Percentiles rank a stretch among this genome's conserved stretches.
These are phyloP conservation scores for Penicillium diatomitis DNA, from an alignment of 495 filamentous ascomycete species.

Conservation along the genomic window DNA sequence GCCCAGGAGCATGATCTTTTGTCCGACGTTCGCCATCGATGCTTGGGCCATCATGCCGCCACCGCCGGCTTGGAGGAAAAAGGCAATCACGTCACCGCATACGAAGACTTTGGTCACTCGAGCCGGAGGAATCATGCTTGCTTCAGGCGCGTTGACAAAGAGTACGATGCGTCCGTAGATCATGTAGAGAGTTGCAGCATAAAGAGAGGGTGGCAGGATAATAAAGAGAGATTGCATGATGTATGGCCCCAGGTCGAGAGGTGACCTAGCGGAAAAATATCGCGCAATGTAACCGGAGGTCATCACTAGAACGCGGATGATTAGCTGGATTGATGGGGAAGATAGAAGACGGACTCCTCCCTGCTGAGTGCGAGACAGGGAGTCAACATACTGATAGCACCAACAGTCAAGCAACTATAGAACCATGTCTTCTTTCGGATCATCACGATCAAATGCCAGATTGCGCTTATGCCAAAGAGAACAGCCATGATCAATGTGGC, in stretches of 20 bases:
- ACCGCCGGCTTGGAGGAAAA: conserved; percentile 13
- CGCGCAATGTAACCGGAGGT: conserved; percentile 7
- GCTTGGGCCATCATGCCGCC: conserved; percentile 8
- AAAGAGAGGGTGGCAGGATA: conserved; percentile 18
- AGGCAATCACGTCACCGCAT: conserved; percentile 15
- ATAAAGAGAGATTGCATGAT: conserved; percentile 21
- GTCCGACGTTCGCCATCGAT: conserved; percentile 4
- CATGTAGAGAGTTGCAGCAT: conserved; percentile 29
- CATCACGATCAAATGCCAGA: too few species aligned
- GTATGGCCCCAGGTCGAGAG: conserved; percentile 12
- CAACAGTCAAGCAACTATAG: too few species aligned
- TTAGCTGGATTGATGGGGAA: too few species aligned
- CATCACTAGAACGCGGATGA: conserved; percentile 6
- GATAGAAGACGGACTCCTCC: too few species aligned
- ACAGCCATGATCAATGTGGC: too few species aligned
- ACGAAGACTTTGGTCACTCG: conserved; percentile 26
- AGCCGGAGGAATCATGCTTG: conserved; percentile 15
- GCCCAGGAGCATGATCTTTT: conserved; percentile 19
- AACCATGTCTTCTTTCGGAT: too few species aligned
- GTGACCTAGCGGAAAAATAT: conserved; percentile 1
- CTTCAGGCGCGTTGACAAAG: conserved; percentile 9
- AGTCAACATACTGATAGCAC: too few species aligned
- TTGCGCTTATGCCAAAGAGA: too few species aligned
- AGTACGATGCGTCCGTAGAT: conserved; percentile 22
- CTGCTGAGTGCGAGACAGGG: too few species aligned